These are phyloP conservation scores for Helicocarpus griseus DNA, from an alignment of 2,329 filamentous ascomycete species.

Conservation along the genomic window DNA sequence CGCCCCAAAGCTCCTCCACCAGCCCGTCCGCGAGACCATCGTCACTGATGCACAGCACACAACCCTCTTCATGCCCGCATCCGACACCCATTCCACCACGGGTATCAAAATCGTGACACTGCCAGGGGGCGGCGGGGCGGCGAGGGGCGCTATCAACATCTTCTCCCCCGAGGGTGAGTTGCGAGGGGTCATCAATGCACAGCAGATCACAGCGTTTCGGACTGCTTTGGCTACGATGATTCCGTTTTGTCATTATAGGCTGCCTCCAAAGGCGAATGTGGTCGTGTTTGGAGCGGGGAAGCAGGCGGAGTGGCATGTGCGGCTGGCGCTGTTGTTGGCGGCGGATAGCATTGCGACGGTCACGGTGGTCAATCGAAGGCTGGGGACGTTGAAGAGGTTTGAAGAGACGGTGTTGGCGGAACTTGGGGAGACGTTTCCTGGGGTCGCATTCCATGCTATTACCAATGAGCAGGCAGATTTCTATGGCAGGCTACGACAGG, in stretches of 20 bases:
- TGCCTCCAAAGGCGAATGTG: slow-evolving; percentile 23
- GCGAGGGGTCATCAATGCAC: slow-evolving; percentile 60
- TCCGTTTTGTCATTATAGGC: slow-evolving; percentile 43
- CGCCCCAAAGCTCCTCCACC: slow-evolving; percentile 28
- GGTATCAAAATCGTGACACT: slow-evolving; percentile 65
- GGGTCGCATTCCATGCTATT: slow-evolving; percentile 13
- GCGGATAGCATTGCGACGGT: slow-evolving; percentile 46
- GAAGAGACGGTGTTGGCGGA: slow-evolving; percentile 21
- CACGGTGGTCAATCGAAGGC: slow-evolving; percentile 64
- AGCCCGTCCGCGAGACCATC: slow-evolving; percentile 34
- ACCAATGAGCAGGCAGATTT: slow-evolving; percentile 35
- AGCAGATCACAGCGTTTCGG: slow-evolving; percentile 68
- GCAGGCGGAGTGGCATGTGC: slow-evolving; percentile 42
- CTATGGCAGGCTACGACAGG: slow-evolving; percentile 18
- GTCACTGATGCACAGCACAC: slow-evolving; percentile 37
- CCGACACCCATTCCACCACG: slow-evolving; percentile 48
- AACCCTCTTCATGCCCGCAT: slow-evolving; percentile 67
- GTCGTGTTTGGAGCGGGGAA: slow-evolving; percentile 42
- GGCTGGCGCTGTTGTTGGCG: slow-evolving; percentile 41
- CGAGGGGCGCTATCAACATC: slow-evolving; percentile 60
- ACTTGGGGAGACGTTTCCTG: slow-evolving; percentile 28
- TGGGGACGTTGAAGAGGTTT: slow-evolving; percentile 48
- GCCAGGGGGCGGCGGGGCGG: slow-evolving; percentile 33
- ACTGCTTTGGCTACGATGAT: slow-evolving; percentile 64
- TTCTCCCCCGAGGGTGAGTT: slow-evolving; percentile 54